A percentile compares a stretch with the other conserved stretches of the same genome.
Evolutionary conservation across 202 grass and related monocot species (phyloP).

Genomic region (Cymbopogon flexuosus): DNA sequence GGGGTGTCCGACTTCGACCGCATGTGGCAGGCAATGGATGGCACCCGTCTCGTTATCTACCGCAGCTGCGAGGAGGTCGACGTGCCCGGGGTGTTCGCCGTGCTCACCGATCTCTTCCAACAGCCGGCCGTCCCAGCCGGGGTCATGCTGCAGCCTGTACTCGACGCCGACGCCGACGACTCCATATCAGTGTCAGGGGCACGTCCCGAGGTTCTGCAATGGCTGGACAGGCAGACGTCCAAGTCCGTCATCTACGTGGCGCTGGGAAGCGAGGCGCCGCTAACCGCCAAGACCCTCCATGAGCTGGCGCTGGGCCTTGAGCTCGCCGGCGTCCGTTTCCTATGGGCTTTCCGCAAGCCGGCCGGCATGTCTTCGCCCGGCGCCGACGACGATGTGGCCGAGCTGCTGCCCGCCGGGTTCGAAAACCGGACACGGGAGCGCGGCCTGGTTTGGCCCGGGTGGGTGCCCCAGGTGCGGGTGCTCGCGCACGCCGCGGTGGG

Average conservation of each 20-base stretch:
- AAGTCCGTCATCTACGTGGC: conserved; percentile 34
- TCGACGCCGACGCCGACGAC: too few relatives aligned
- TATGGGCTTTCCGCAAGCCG: neutral
- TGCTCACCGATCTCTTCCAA: conserved; percentile 18
- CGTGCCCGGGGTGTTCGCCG: neutral
- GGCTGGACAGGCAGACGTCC: conserved; percentile 22
- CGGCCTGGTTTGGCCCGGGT: conserved; percentile 16
- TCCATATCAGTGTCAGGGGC: neutral
- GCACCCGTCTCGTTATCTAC: conserved; percentile 8
- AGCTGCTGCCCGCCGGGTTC: conserved; percentile 29
- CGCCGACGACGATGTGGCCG: neutral
- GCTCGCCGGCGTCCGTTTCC: neutral
- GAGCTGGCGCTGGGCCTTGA: conserved; percentile 26
- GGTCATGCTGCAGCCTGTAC: neutral
- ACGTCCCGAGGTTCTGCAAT: conserved; percentile 9
- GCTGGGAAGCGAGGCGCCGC: conserved; percentile 31
- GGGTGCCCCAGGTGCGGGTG: conserved; percentile 37
- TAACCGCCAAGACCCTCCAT: neutral
- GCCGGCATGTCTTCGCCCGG: neutral
- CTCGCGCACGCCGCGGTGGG: conserved; percentile 39
- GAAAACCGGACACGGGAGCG: conserved; percentile 12
- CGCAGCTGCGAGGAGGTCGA: conserved; percentile 32
- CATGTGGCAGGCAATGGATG: neutral
- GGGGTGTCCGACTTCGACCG: conserved; percentile 9
- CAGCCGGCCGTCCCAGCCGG: conserved; percentile 30